Conservation (phyloP, 148 eudicot genomes). For the Diospyros lotus region DNA sequence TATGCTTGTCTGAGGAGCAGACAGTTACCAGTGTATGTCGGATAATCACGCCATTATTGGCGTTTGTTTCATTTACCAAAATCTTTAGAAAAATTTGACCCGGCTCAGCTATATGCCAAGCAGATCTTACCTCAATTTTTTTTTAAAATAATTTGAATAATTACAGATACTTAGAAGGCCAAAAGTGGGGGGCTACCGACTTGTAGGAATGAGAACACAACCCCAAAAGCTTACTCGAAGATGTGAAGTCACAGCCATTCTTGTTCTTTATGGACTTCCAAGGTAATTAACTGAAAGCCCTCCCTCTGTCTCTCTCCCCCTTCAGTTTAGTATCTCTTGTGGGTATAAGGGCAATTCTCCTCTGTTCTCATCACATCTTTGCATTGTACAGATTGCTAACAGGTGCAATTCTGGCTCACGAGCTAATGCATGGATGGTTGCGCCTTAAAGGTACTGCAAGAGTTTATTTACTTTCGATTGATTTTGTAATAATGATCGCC, state of each 20-base stretch:
- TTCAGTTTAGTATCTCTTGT: background rate
- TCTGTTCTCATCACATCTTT: background rate
- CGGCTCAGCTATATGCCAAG: background rate
- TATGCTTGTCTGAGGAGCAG: constrained; percentile 99
- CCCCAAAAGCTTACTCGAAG: constrained; percentile 73
- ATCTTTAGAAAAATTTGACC: background rate
- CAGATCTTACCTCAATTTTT: background rate
- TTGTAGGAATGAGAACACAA: constrained; percentile 90
- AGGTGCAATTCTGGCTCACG: constrained; percentile 97
- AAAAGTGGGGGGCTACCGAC: constrained; percentile 68
- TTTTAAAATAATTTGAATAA: constrained; percentile 2
- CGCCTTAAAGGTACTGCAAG: constrained; percentile 73
- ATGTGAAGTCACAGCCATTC: constrained; percentile 99
- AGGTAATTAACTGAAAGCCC: constrained; percentile 42
- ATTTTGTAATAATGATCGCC: background rate
- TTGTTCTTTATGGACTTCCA: constrained; percentile 92
- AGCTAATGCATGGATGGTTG: constrained; percentile 96
- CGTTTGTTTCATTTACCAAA: background rate
- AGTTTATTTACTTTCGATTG: background rate
- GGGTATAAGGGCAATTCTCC: background rate
- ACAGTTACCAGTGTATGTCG: constrained; percentile 79
- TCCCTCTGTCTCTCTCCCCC: background rate
- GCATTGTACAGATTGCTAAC: constrained; percentile 68
- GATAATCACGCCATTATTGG: background rate
- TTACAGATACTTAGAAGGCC: constrained; percentile 77